Base-by-base conservation (phyloP, 2,329 filamentous ascomycete species). In the Aureobasidium sp. region DNA sequence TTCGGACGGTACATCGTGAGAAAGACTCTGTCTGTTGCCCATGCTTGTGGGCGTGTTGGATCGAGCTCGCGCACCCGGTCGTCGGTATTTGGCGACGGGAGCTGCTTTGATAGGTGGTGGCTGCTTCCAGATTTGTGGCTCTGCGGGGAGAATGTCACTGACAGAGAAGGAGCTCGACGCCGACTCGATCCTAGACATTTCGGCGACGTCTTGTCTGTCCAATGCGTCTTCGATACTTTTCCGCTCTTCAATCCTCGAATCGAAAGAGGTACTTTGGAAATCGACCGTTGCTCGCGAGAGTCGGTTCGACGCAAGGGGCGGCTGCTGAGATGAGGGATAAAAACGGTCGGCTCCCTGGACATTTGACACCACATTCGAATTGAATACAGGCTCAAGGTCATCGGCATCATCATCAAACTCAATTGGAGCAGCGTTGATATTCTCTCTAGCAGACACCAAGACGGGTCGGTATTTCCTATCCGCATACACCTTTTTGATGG, bases 141-240 rank as follows among this genome's bases (percentile, higher is more conserved):
- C 73, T 58, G 70, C 70, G 57, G 71, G 73, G 62, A 76, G 72
- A 49, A 77, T 71, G 65, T 81, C 77, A 59, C 74, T 72, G 62
- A 82, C 75, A 29, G 81, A 82, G 73, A 82, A 82, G 62, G 80
- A 81, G 58, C 78, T 76, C 62, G 76, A 49, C 20, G 42, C 72
- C 22, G 76, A 58, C 55, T 47, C 55, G 55, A 58, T 58, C 9
- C 42, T 58, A 12, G 55, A 58, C 41, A 48, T 27, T 37, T 58
- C 55, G 22, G 55, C 29, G 2, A 45, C 17, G 15, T 58, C 55
- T 39, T 58, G 42, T 22, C 53, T 45, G 39, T 57, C 53, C 7
- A 57, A 45, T 22, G 27, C 53, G 27, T 48, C 55, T 44, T 58
- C 42, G 14, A 47, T 48, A 22, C 55, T 48, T 27, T 29, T 47